A percentile compares a stretch with the other conserved stretches of the same genome.
phyloP scores from a whole-genome alignment of 768 basidiomycete species.

The Psilocybe azurescens region DNA sequence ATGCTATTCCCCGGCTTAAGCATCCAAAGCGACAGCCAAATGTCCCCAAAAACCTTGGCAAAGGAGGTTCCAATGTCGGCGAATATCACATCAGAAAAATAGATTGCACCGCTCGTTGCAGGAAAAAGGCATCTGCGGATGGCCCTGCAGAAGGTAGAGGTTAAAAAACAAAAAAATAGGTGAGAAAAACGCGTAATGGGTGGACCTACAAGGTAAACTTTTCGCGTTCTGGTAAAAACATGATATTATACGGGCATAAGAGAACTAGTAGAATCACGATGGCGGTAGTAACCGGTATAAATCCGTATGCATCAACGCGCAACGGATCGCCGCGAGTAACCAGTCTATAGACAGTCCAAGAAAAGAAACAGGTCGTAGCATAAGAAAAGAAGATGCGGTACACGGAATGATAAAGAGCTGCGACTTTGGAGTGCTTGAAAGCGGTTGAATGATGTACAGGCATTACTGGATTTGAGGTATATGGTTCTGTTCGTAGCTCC shows the following conservation, averaged over 20 bases:
- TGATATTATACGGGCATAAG: slow-evolving; percentile 69
- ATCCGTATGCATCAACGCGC: slow-evolving; percentile 77
- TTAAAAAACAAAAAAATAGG: slow-evolving; percentile 3
- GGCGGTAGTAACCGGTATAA: slow-evolving; percentile 72
- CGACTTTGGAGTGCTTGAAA: slow-evolving; percentile 41
- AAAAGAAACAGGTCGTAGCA: slow-evolving; percentile 58
- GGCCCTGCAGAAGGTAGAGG: slow-evolving; percentile 49
- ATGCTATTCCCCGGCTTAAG: slow-evolving; percentile 85
- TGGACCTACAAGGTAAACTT: slow-evolving; percentile 76
- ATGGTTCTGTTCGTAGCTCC: slow-evolving; percentile 56
- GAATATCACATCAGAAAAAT: slow-evolving; percentile 92
- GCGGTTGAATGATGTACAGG: slow-evolving; percentile 33
- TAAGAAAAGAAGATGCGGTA: slow-evolving; percentile 76
- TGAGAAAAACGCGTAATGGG: slow-evolving; percentile 7
- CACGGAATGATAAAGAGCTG: slow-evolving; percentile 57
- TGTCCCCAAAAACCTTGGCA: slow-evolving; percentile 94
- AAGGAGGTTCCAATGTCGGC: slow-evolving; percentile 97
- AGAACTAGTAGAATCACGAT: slow-evolving; percentile 61
- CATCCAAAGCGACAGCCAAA: slow-evolving; percentile 90
- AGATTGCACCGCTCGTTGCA: slow-evolving; percentile 61
- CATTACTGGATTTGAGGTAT: slow-evolving; percentile 30
- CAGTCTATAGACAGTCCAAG: slow-evolving; percentile 73
- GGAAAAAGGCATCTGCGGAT: slow-evolving; percentile 77
- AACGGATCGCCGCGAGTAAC: slow-evolving; percentile 60
- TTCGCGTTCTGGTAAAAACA: slow-evolving; percentile 75